Conservation (phyloP, 2,329 filamentous ascomycete genomes). For the Botryotinia narcissicola region DNA sequence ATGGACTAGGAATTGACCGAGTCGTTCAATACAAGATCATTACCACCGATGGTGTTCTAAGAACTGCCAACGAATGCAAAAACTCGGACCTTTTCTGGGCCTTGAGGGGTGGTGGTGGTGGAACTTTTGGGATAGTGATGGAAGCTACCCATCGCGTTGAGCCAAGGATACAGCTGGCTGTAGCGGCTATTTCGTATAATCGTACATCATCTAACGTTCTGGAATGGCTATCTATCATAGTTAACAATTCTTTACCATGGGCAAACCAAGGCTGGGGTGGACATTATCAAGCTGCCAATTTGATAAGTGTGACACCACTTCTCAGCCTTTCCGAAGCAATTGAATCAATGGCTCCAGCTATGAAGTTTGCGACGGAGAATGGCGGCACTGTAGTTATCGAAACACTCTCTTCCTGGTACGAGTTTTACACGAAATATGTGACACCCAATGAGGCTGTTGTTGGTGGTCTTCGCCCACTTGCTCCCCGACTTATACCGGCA, state of each 20-base stretch:
- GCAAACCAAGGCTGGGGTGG: conserved; percentile 29
- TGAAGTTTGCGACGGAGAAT: conserved; percentile 20
- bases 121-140: conserved; percentile 46
- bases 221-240: conserved; percentile 22
- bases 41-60: conserved; percentile 45
- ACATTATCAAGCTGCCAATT: conserved; percentile 19
- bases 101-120: conserved; percentile 47
- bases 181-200: conserved; percentile 24
- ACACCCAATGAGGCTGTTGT: conserved; percentile 20
- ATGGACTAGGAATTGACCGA: conserved; percentile 52
- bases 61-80: conserved; percentile 43
- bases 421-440: conserved; percentile 25
- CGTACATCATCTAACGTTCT: conserved; percentile 16
- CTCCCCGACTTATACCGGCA: conserved; percentile 21
- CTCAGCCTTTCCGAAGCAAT: conserved; percentile 24
- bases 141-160: conserved; percentile 26
- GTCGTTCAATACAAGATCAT: conserved; percentile 50
- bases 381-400: conserved; percentile 21
- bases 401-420: conserved; percentile 23
- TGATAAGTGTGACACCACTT: conserved; percentile 25
- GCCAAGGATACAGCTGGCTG: conserved; percentile 20
- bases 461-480: conserved; percentile 18
- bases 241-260: conserved; percentile 26
- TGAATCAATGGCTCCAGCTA: conserved; percentile 22
- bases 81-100: conserved; percentile 52